Evolutionary conservation across 139 green algal species (phyloP), one percentile per base, ranked within the genome.

Genomic region (Trebouxia sp.): DNA sequence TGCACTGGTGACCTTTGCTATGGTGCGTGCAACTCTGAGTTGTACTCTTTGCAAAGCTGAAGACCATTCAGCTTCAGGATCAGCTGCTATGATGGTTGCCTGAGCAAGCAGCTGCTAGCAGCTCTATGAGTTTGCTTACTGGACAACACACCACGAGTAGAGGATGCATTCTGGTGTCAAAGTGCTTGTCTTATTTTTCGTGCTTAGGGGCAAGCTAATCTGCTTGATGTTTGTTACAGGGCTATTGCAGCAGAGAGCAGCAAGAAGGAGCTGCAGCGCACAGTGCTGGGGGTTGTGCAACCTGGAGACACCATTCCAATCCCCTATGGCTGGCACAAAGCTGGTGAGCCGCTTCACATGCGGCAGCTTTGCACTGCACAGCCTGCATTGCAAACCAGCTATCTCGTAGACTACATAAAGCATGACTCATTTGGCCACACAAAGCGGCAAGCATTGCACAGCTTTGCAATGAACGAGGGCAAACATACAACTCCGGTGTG

Each of bases 271-370:
- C 62, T 42, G 0, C 28, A 78, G 12, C 56, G 83, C 6, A 77
- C 47, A 39, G 66, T 92, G 65, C 82, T 96, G 78, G 92, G 92
- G 0, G 32, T 82, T 20, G 84, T 93, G 5, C 65, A 82, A 5
- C 89, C 92, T 22, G 91, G 91, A 0, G 85, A 82, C 37, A 65
- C 80, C 32, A 56, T 96, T 53, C 85, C 92, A 3, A 84, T 96
- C 75, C 92, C 92, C 0, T 78, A 91, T 30, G 83, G 88, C 42
- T 96, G 92, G 92, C 74, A 79, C 20, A 51, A 28, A 11, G 30
- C 69, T 7, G 78, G 78, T 76, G 32, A 20, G 30, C 38, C 32
- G 15, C 30, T 38, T 32, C 6, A 35, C 41, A 51, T 10, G 30
- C 51, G 67, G 3, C 24, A 15, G 26, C 56, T 32, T 37, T 6